Conservation (phyloP, 2,329 filamentous ascomycete species). For the Capronia americana region DNA sequence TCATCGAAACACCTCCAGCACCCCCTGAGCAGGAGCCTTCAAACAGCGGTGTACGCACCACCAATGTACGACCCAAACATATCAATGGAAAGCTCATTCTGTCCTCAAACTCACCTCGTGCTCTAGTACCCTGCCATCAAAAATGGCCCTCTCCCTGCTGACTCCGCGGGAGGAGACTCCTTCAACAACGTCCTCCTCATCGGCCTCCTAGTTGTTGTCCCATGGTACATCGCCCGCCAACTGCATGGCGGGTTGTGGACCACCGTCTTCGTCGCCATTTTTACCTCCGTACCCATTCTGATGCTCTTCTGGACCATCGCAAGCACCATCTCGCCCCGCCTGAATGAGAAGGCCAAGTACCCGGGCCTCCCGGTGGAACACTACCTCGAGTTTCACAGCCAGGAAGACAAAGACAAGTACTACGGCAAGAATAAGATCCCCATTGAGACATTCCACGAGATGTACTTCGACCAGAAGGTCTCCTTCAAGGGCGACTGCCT, state of each 20-base stretch:
- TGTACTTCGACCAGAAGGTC: slow-evolving; percentile 94
- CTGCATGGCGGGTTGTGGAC: slow-evolving; percentile 86
- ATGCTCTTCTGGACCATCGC: slow-evolving; percentile 80
- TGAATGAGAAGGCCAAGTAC: slow-evolving; percentile 87
- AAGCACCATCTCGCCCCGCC: slow-evolving; percentile 82
- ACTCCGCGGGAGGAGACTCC: slow-evolving; percentile 79
- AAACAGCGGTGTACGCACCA: slow-evolving; percentile 67
- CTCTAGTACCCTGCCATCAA: slow-evolving; percentile 82
- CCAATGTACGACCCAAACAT: slow-evolving; percentile 56
- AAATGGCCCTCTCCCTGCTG: slow-evolving; percentile 91
- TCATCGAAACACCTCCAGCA: slow-evolving; percentile 66
- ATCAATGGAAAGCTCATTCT: slow-evolving; percentile 12
- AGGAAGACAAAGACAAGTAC: slow-evolving; percentile 55
- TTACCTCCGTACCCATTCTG: slow-evolving; percentile 80
- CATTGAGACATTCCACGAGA: slow-evolving; percentile 94
- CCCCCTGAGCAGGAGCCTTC: slow-evolving; percentile 59
- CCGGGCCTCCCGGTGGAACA: slow-evolving; percentile 87
- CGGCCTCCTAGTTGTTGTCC: slow-evolving; percentile 71
- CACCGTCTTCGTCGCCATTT: slow-evolving; percentile 80
- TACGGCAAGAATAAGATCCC: slow-evolving; percentile 63
- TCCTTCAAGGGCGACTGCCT: slow-evolving; percentile 94
- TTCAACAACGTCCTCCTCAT: slow-evolving; percentile 86
- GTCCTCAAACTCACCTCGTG: slow-evolving; percentile 32
- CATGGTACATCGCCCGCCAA: slow-evolving; percentile 82
- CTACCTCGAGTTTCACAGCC: slow-evolving; percentile 66